phyloP scores from a whole-genome alignment of 768 basidiomycete species.

The Xanthoconium stramineum region DNA sequence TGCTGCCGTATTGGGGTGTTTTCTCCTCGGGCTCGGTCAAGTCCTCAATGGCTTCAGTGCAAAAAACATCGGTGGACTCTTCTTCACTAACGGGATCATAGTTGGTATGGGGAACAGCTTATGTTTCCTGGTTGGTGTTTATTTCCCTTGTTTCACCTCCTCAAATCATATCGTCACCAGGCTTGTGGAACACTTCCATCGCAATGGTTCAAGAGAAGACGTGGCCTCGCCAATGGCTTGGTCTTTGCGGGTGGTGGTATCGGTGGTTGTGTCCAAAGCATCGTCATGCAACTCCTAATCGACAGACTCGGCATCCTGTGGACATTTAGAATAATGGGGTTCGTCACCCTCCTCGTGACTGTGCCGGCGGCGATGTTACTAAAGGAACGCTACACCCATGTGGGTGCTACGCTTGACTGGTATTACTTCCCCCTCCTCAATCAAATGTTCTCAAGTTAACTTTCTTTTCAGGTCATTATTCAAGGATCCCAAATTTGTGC shows the following conservation, averaged over 20 bases:
- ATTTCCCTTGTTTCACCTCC: background rate
- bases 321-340: slow-evolving; percentile 33
- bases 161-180: slow-evolving; percentile 2
- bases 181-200: slow-evolving; percentile 33
- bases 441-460: background rate
- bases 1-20: slow-evolving; percentile 27
- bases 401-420: slow-evolving; percentile 22
- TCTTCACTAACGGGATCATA: slow-evolving; percentile 30
- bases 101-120: slow-evolving; percentile 29
- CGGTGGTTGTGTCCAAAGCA: slow-evolving; percentile 31
- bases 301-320: slow-evolving; percentile 27
- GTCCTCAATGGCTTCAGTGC: slow-evolving; percentile 26
- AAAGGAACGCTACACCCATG: slow-evolving; percentile 20
- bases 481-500: background rate
- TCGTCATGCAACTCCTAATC: slow-evolving; percentile 28
- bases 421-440: background rate
- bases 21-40: slow-evolving; percentile 27
- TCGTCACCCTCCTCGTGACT: slow-evolving; percentile 23
- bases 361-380: slow-evolving; percentile 30
- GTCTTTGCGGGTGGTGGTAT: slow-evolving; percentile 33
- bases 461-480: slow-evolving; percentile 18
- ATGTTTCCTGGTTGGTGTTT: slow-evolving; percentile 21
- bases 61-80: slow-evolving; percentile 22
- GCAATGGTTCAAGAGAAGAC: slow-evolving; percentile 33
- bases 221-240: slow-evolving; percentile 34